phyloP scores from a whole-genome alignment of 2,329 filamentous ascomycete species.

The Fusarium multiceps region DNA sequence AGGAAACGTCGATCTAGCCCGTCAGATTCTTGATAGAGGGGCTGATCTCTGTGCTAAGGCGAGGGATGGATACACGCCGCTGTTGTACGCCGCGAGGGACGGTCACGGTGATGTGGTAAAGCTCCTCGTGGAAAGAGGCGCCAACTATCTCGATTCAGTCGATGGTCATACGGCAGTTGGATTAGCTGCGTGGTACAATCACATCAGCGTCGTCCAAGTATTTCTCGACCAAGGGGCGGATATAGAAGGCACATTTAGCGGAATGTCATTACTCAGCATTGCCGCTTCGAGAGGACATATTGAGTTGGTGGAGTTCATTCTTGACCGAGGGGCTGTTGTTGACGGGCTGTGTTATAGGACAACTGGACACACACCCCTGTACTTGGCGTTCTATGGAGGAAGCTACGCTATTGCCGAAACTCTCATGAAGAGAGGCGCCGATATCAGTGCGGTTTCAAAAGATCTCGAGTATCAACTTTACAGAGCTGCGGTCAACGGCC shows the following conservation, averaged over 20 bases:
- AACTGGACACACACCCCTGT: neutral
- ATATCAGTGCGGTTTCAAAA: fast-evolving
- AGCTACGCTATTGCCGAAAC: fast-evolving
- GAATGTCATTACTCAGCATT: neutral
- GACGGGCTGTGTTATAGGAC: neutral
- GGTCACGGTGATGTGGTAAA: fast-evolving
- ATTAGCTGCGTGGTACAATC: neutral
- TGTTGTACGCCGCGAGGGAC: fast-evolving
- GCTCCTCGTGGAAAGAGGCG: neutral
- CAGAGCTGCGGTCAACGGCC: fast-evolving
- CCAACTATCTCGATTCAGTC: neutral
- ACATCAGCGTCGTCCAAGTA: neutral
- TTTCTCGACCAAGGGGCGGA: neutral
- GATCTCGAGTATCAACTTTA: fast-evolving
- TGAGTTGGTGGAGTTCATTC: neutral
- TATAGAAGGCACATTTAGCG: neutral
- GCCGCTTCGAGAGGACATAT: neutral
- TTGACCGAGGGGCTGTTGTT: neutral
- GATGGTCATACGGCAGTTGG: neutral
- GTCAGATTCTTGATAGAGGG: fast-evolving
- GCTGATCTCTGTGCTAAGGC: fast-evolving
- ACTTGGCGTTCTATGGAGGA: neutral
- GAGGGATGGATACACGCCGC: fast-evolving
- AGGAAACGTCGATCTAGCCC: fast-evolving
- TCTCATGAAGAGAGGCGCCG: neutral